Evolutionary conservation across 139 green algal genomes (phyloP).

Genomic region (Micractinium conductrix): DNA sequence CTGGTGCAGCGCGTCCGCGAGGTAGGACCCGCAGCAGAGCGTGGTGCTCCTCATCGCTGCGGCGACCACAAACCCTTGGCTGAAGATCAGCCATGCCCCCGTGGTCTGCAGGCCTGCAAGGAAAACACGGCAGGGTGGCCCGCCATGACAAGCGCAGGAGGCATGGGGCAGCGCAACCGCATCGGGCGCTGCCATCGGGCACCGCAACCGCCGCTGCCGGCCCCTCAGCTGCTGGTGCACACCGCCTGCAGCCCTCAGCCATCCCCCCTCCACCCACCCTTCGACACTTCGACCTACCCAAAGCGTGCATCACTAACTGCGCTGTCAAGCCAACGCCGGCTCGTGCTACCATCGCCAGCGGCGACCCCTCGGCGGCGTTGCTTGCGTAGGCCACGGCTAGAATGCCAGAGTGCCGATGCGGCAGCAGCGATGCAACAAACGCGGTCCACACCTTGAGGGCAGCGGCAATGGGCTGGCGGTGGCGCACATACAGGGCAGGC

Average conservation of each 20-base stretch:
- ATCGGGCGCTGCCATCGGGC: too few relatives aligned
- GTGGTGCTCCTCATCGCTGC: background rate
- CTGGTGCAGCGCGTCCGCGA: background rate
- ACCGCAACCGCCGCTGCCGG: too few relatives aligned
- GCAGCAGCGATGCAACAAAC: background rate
- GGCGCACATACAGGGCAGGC: background rate
- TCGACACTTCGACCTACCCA: conserved; percentile 5
- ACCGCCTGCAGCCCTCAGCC: too few relatives aligned
- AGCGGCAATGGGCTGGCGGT: conserved; percentile 8
- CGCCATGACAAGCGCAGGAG: too few relatives aligned
- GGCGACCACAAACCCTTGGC: background rate
- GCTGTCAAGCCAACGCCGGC: background rate
- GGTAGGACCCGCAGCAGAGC: background rate
- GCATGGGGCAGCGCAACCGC: too few relatives aligned
- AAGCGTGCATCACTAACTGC: background rate
- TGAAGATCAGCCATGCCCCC: background rate
- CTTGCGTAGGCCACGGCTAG: too few relatives aligned
- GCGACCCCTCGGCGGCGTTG: background rate
- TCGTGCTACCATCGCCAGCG: background rate
- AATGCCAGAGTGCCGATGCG: background rate
- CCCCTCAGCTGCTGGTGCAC: too few relatives aligned
- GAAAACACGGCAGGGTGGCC: too few relatives aligned
- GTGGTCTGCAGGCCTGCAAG: conserved; percentile 13
- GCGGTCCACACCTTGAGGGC: conserved; percentile 4
- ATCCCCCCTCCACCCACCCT: too few relatives aligned